These are phyloP conservation scores for Isatis lusitanica DNA, from an alignment of 441 rosid species.

Conservation along the genomic window DNA sequence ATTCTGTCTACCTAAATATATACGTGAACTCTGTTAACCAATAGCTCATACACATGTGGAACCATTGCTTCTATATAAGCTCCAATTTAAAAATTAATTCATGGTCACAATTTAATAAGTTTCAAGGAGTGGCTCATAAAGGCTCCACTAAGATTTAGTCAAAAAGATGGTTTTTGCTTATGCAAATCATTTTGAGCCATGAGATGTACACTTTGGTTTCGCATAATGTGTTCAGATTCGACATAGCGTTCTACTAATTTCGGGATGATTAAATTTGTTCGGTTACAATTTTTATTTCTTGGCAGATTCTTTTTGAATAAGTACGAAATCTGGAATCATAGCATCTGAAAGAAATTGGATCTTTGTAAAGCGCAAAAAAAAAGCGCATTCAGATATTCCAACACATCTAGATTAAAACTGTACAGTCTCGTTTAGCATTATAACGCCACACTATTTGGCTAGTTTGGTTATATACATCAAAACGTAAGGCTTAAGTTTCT, in stretches of 20 bases:
- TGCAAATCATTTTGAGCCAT: conserved; percentile 59
- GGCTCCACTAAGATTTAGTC: conserved; percentile 57
- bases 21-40: conserved; percentile 23
- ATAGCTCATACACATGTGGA: conserved; percentile 20
- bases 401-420: conserved; percentile 3
- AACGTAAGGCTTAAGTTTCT: conserved; percentile 46
- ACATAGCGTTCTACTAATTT: conserved; percentile 8
- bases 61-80: conserved; percentile 22
- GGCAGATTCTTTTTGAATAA: conserved; percentile 15
- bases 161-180: conserved; percentile 42
- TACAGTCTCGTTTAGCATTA: conserved; percentile 12
- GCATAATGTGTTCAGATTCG: conserved; percentile 28
- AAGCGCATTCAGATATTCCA: conserved; percentile 19
- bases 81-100: conserved; percentile 14
- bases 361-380: not conserved
- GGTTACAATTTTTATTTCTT: not conserved
- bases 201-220: conserved; percentile 48
- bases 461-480: conserved; percentile 31
- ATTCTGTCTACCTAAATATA: conserved; percentile 27
- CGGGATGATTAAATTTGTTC: not conserved
- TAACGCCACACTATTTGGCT: conserved; percentile 17
- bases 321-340: conserved; percentile 3
- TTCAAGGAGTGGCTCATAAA: conserved; percentile 38
- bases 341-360: conserved; percentile 18
- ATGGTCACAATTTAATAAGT: conserved; percentile 33